Evolutionary conservation across 192 early-diverging fungal genomes (phyloP).

Genomic region (Oehlia diaphana): DNA sequence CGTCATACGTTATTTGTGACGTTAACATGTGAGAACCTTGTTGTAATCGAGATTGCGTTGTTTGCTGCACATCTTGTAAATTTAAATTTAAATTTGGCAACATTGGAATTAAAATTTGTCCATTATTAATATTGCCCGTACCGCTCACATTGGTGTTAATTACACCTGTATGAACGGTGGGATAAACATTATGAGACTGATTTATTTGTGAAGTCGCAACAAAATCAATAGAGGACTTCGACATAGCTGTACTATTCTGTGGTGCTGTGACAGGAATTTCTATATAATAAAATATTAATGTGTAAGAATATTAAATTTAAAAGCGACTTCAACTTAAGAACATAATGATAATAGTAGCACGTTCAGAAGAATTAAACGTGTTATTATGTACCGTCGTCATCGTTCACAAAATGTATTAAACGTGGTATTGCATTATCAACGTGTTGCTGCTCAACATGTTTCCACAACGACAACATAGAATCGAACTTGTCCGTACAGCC

Average conservation of each 20-base stretch:
- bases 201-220: neutral
- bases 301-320: neutral
- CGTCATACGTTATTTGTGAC: neutral
- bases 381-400: neutral
- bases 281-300: neutral
- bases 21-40: neutral
- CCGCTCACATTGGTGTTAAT: neutral
- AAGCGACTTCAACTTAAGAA: too few relatives aligned
- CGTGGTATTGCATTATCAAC: neutral
- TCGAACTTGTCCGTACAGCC: neutral
- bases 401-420: slow-evolving; percentile 3
- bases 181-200: neutral
- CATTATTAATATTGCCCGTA: too few relatives aligned
- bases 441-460: neutral
- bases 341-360: too few relatives aligned
- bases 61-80: too few relatives aligned
- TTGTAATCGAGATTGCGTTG: neutral
- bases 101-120: neutral
- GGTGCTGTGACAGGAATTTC: neutral
- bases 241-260: neutral
- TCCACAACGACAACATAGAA: neutral
- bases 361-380: too few relatives aligned
- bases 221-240: neutral
- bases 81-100: neutral
- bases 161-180: neutral